Base-by-base conservation (phyloP, 768 basidiomycete genomes). In the Mycena capillaripes region DNA sequence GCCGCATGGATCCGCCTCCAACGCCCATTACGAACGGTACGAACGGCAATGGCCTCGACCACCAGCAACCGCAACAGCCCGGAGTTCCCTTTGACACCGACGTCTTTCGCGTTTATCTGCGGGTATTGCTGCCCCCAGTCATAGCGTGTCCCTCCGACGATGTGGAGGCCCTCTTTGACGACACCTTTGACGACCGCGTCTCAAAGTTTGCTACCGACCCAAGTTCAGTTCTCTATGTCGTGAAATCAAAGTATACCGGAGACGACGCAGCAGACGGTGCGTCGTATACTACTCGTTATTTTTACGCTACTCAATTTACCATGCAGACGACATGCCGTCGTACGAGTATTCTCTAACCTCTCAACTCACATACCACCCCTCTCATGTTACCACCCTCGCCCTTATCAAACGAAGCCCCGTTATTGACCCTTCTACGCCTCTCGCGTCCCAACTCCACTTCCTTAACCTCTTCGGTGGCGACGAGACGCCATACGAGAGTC, bases 351-450 rank as follows among this genome's bases (percentile, higher is more conserved):
- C 88, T 32, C 86, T 95, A 44, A 91, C 92, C 16, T 82, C 93
- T 32, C 89, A 94, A 72, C 87, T 98, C 66, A 86, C 88, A n/a
- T 94, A 98, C 84, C 91, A 96, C 53, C 84, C 93, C 9, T 89
- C 91, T 48, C 91, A 95, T 83, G 86, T 91, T 64, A 95, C 93
- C 23, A 97, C 97, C 0, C 89, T 99, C 56, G 97, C 97, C 29
- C 88, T 99, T 80, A 98, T 99, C 86, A 99, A 99, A 82, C 95
- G 97, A 64, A 89, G 91, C 23, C 90, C 93, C 1, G 91, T 90
- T 4, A 88, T 99, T 50, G 97, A 98, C 82, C 88, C 94, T 6
- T 79, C 90, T n/a, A 84, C 87, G 9, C 93, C 97, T 1, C 88
- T 99, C 6, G 91, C 95, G 2, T 84, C 89, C 2, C 97, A 99